phyloP scores from a whole-genome alignment of 2,329 filamentous ascomycete species.

The Diaporthe helianthi region DNA sequence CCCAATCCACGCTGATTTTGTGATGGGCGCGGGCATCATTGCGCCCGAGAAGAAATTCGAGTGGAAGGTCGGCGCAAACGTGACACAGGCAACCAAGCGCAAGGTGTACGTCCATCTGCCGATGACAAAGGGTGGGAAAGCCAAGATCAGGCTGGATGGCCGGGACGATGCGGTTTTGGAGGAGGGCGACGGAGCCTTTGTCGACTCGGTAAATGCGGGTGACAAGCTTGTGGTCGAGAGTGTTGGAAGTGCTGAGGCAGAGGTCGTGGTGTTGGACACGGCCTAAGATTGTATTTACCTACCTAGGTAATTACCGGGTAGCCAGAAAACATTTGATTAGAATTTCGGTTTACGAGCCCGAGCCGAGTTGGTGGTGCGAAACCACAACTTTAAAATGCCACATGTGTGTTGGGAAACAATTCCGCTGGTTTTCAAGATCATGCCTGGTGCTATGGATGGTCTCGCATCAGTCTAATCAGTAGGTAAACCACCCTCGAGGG shows the following conservation, averaged over 20 bases:
- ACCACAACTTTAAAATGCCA: too few relatives aligned
- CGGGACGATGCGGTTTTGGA: slow-evolving; percentile 70
- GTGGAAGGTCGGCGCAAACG: slow-evolving; percentile 71
- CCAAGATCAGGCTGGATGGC: slow-evolving; percentile 73
- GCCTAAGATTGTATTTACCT: not conserved
- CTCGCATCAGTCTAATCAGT: too few relatives aligned
- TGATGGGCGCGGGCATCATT: slow-evolving; percentile 81
- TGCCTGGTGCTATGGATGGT: too few relatives aligned
- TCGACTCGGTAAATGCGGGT: slow-evolving; percentile 69
- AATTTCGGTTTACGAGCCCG: too few relatives aligned
- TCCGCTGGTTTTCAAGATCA: too few relatives aligned
- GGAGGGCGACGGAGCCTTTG: slow-evolving; percentile 84
- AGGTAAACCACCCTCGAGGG: too few relatives aligned
- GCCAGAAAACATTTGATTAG: too few relatives aligned
- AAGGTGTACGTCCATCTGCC: slow-evolving; percentile 84
- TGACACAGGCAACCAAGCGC: slow-evolving; percentile 58
- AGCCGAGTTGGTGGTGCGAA: too few relatives aligned
- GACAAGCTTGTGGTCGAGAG: slow-evolving; percentile 72
- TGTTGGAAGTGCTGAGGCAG: slow-evolving; percentile 71
- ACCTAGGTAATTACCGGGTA: not conserved
- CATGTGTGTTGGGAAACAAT: too few relatives aligned
- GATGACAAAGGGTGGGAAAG: slow-evolving; percentile 77
- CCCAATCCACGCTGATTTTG: slow-evolving; percentile 83
- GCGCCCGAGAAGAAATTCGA: slow-evolving; percentile 69
- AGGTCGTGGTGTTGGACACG: slow-evolving; percentile 72